Evolutionary conservation across 78 protist species (phyloP), one percentile per base, ranked within the genome.

Genomic region (Tieghemostelium lacteum): DNA sequence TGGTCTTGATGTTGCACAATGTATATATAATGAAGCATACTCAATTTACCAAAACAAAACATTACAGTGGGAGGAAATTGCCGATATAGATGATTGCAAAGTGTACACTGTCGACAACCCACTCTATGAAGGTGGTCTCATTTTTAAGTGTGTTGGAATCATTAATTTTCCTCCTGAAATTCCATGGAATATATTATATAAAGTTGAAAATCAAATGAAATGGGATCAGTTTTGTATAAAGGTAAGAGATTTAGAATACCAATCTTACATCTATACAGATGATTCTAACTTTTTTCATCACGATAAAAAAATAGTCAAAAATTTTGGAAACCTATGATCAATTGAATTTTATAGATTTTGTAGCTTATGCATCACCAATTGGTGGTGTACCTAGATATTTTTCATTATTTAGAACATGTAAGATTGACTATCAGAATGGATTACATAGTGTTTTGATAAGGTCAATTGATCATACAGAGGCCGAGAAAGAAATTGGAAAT

Each of bases 211-310:
- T 29, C 75, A 67, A 40, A 50, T 45, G 33, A 55, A 37, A 57
- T 80, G 88, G 88, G 88, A 80, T 39, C 54, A 80, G 7, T 70
- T 80, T 37, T 80, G 88, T 67, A 39, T 80, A 5, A 71, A 67
- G 37, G 88, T 80, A 67, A 55, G 72, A 0, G 2, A 2, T 6
- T 22, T 33, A 62, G 29, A 14, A 45, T 6, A 45, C 6, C 10
- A 14, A 45, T 14, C 6, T 14, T 14, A 45, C 6, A 45, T 14
- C 6, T 14, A 45, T 14, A 45, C 6, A 45, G 6, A 45, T 6
- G 52, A 45, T 45, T 45, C 6, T 45, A 14, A 10, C 6, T 45
- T 14, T 6, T 45, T 14, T 14, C 52, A 45, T 45, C 52, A n/a
- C n/a, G 6, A 45, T 45, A 14, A 14, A 45, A 45, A 45, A 14